Base-by-base conservation (phyloP, 768 basidiomycete genomes). In the Stropharia rugosoannulata region DNA sequence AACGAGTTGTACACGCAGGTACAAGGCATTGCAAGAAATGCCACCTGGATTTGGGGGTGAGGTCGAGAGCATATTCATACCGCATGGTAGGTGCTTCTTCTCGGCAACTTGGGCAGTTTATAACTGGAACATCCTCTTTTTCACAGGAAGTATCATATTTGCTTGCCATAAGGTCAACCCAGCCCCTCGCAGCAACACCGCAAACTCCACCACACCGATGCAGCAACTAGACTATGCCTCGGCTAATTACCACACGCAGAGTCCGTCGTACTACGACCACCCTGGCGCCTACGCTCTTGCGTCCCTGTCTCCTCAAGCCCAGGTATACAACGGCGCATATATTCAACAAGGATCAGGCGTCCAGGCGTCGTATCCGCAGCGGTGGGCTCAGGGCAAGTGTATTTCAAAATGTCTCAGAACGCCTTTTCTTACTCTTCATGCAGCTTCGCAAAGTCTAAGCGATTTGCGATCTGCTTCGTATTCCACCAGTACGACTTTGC, bases 31-130 rank as follows among this genome's bases (percentile, higher is more conserved):
- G 54, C 87, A 87, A 67, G 74, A 74, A 62, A 82, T 89, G 79
- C 75, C 79, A 65, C 79, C 80, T 37, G 77, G 76, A 48, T 74
- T 80, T 55, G 76, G 75, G 48, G 80, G 79, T 56, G 82, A 86
- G 70, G 88, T 93, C 27, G 90, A 93, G 68, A 92, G 89, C 72
- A 87, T 93, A 59, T 93, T 90, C 71, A 91, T 93, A 71, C 91
- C 92, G 68, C 90, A 94, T 82, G 91, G 91, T 88, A 68, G 63
- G 83, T 61, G 61, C 64, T 65, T 56, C 68, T 64, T 65, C 62
- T 50, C 57, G 61, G 61, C 62, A 51, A 47, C 48, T 55, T 54
- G 61, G 53, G 59, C 59, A 59, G 62, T 56, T 62, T 67, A 68
- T 70, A 67, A 71, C 68, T 67, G 62, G 64, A 63, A 60, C 56